Base-by-base conservation (phyloP, 2,329 filamentous ascomycete species). In the Didymella glomerata region DNA sequence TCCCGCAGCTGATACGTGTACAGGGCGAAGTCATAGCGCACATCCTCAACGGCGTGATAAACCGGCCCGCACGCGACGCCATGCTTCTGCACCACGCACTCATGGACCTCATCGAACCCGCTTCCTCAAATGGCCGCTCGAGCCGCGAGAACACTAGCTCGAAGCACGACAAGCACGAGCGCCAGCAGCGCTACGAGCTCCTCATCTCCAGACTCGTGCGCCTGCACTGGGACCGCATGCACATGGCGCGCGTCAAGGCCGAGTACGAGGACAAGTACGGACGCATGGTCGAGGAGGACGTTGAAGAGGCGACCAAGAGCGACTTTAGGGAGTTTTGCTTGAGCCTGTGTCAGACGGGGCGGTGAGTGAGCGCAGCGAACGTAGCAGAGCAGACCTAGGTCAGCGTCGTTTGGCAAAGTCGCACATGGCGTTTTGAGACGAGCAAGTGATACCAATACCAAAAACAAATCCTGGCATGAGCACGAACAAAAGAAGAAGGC, bases 1-100 rank as follows among this genome's bases (percentile, higher is more conserved):
- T n/a, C n/a, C n/a, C n/a, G n/a, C n/a, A n/a, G n/a, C n/a, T n/a
- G n/a, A n/a, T n/a, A 48, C 22, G 27, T 9, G 13, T 6, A 6
- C 67, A 97, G 93, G 95, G 95, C 64, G 95, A 99, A 80, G 88
- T 96, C 20, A 87, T 98, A 36, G 92, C 93, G 0, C 95, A 98
- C 78, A 92, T 98, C 68, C 89, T 99, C 72, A 97, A 98, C 79
- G 95, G 95, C 70, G 88, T 96, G 57, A 96, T 98, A 81, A 98
- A 98, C 80, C 91, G 91, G 59, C 93, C 95, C 6, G 92, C 96
- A 63, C 91, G 95, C 54, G 95, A 98, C 76, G 92, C 94, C 3
- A 85, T 97, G 36, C 88, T 98, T 2, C 83, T 99, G 1, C 89
- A 96, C 77, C 95, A 98, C 80, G 94, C 95, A 2, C 87, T 98